These are phyloP conservation scores for Fusarium napiforme DNA, from an alignment of 2,329 filamentous ascomycete species.

Conservation along the genomic window DNA sequence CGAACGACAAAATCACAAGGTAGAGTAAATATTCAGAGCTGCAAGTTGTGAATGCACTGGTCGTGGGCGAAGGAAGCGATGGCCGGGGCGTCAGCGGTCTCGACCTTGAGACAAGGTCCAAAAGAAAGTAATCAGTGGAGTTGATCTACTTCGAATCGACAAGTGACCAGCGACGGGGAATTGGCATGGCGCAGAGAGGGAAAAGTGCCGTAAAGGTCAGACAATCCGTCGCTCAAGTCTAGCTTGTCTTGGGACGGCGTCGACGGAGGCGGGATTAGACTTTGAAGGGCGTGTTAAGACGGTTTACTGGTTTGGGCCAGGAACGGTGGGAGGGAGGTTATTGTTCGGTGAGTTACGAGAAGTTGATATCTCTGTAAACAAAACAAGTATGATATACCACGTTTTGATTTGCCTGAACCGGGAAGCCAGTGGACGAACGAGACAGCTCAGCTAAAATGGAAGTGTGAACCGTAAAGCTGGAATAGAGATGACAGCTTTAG, in stretches of 20 bases:
- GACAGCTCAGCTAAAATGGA: neutral
- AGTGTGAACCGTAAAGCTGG: neutral
- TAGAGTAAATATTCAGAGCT: conserved; percentile 2
- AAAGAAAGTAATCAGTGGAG: conserved; percentile 18
- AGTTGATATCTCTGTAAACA: neutral
- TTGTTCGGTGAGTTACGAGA: neutral
- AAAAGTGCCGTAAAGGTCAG: conserved; percentile 31
- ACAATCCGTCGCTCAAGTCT: conserved; percentile 30
- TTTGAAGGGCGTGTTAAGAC: conserved; percentile 31
- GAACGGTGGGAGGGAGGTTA: conserved; percentile 12
- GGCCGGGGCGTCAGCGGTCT: conserved; percentile 18
- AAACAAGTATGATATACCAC: neutral
- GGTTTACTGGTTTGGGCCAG: conserved; percentile 20
- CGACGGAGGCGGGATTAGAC: conserved; percentile 34
- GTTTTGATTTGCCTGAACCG: neutral
- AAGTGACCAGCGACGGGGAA: conserved; percentile 31
- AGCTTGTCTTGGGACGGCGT: conserved; percentile 39
- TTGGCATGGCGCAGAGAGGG: conserved; percentile 39
- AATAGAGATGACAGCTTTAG: conserved; percentile 4
- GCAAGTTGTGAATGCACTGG: conserved; percentile 22
- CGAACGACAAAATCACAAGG: neutral
- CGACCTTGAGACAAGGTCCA: conserved; percentile 24
- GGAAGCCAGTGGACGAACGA: neutral
- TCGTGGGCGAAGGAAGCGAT: conserved; percentile 18
- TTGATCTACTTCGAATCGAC: conserved; percentile 36